These are phyloP conservation scores for Colletotrichum tropicale DNA, from an alignment of 2,329 filamentous ascomycete genomes.

Conservation along the genomic window DNA sequence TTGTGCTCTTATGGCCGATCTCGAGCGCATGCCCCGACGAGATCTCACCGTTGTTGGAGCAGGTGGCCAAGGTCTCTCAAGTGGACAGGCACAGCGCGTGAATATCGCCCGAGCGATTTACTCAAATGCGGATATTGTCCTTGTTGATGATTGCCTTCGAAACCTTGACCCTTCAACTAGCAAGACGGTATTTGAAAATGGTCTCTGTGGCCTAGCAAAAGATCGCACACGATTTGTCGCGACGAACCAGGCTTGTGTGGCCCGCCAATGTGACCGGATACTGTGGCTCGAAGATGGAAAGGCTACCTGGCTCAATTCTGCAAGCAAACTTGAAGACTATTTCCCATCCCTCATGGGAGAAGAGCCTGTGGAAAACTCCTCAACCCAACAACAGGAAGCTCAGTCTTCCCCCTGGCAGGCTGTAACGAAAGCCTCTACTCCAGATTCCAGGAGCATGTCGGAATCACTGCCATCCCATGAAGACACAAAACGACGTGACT, in stretches of 20 bases:
- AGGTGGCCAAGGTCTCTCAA: slow-evolving; percentile 74
- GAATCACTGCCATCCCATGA: not conserved
- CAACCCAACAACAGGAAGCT: not conserved
- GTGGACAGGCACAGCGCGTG: slow-evolving; percentile 83
- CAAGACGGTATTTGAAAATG: not conserved
- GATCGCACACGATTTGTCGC: not conserved
- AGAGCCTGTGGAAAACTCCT: not conserved
- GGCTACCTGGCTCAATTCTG: not conserved
- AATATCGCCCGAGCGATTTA: slow-evolving; percentile 78
- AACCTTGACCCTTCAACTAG: not conserved
- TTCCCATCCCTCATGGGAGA: not conserved
- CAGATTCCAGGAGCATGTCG: not conserved
- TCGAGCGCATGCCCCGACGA: not conserved
- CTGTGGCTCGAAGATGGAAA: not conserved
- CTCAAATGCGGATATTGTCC: not conserved
- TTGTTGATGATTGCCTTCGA: not conserved
- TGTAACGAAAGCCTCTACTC: not conserved
- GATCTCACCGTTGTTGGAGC: slow-evolving; percentile 71
- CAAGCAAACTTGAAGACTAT: not conserved
- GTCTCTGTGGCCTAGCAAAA: not conserved
- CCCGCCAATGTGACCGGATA: not conserved
- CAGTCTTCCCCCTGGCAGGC: not conserved
- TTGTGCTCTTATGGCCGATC: not conserved
- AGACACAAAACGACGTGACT: not conserved
- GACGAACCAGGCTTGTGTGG: not conserved